These are phyloP conservation scores for Carpinus viminea DNA, from an alignment of 306 rosid species.

Conservation along the genomic window DNA sequence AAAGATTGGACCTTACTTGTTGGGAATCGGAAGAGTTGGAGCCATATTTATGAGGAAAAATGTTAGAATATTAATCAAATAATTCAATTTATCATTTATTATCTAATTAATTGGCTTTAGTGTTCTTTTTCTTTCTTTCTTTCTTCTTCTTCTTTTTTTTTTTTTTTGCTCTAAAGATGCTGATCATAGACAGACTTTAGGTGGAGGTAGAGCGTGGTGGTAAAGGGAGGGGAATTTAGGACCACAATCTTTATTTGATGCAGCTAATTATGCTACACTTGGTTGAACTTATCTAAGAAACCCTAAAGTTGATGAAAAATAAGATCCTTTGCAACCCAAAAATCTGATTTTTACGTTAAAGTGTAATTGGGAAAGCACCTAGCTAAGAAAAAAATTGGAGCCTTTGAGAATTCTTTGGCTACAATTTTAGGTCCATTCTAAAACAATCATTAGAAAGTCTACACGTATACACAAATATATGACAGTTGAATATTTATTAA, in stretches of 20 bases:
- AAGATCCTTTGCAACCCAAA: background rate
- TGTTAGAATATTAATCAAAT: too few species aligned
- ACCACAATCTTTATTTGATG: background rate
- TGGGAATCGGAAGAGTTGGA: too few species aligned
- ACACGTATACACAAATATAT: background rate
- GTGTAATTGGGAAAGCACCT: background rate
- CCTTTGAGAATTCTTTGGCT: background rate
- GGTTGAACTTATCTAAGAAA: background rate
- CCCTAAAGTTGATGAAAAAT: background rate
- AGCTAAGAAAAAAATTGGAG: background rate
- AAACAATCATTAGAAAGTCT: background rate
- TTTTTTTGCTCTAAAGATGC: too few species aligned
- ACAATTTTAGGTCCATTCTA: background rate
- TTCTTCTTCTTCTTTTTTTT: too few species aligned
- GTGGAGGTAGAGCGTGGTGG: background rate
- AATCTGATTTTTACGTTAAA: background rate
- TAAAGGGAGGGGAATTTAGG: conserved; percentile 2
- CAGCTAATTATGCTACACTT: too few species aligned
- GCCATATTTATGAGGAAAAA: too few species aligned
- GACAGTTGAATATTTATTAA: background rate
- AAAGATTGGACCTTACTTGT: too few species aligned
- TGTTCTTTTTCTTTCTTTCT: too few species aligned
- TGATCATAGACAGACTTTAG: background rate
- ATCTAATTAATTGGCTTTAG: too few species aligned
- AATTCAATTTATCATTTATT: too few species aligned